Conservation (phyloP, 176 grass and related monocot species). For the Musa itinerans region DNA sequence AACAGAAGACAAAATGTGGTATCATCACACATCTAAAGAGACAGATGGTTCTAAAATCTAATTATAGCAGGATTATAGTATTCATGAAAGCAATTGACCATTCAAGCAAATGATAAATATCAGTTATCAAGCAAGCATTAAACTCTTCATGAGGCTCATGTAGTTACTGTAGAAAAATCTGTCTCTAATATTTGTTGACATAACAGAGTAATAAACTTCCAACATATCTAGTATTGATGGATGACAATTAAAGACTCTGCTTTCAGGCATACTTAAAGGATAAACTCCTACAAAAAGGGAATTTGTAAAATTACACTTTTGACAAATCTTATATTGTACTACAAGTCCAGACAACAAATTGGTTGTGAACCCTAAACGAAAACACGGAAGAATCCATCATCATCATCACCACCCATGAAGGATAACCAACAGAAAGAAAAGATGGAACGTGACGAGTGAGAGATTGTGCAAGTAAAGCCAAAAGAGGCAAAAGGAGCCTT, state of each 20-base stretch:
- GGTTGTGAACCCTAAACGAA: not conserved
- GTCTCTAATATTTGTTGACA: not conserved
- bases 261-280: not conserved
- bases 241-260: not conserved
- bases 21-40: not conserved
- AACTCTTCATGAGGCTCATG: not conserved
- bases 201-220: not conserved
- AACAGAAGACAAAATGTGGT: not conserved
- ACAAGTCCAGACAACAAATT: not conserved
- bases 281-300: not conserved
- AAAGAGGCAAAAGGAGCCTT: too few species aligned
- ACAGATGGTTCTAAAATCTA: not conserved
- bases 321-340: not conserved
- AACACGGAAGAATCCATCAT: not conserved
- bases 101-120: not conserved
- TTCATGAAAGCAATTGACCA: not conserved
- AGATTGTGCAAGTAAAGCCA: too few species aligned
- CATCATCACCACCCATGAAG: not conserved
- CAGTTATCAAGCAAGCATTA: not conserved
- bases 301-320: not conserved
- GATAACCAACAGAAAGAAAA: not conserved
- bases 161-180: not conserved
- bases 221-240: not conserved
- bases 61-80: not conserved
- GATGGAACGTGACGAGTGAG: not conserved